Percentiles rank a stretch among this genome's conserved stretches.
Conservation (phyloP, 23 red algal species). For the Agarophyton chilense region DNA sequence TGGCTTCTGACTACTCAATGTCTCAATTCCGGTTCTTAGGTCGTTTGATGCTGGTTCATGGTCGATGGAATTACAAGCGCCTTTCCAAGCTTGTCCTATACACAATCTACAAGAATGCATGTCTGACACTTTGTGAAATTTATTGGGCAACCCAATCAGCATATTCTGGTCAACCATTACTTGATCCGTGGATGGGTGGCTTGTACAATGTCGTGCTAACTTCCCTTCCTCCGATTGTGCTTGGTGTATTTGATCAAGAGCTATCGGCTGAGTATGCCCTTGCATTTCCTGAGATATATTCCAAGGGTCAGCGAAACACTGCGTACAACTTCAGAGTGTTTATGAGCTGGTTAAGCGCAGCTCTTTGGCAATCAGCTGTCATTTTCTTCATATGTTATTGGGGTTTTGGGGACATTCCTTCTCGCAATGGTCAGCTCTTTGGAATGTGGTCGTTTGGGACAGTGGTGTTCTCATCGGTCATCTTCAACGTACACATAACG, state of each 20-base stretch:
- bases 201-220: constrained; percentile 93
- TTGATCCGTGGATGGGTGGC: constrained; percentile 91
- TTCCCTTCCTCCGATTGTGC: constrained; percentile 77
- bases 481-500: constrained; percentile 58
- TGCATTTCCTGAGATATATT: constrained; percentile 87
- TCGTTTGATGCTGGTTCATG: constrained; percentile 95
- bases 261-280: constrained; percentile 82
- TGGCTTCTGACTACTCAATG: constrained; percentile 93
- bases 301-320: constrained; percentile 77
- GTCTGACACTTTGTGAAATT: constrained; percentile 73
- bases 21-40: constrained; percentile 89
- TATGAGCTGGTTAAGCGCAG: constrained; percentile 71
- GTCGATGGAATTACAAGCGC: constrained; percentile 95
- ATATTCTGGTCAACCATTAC: constrained; percentile 82
- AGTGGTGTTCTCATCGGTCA: constrained; percentile 54
- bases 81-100: constrained; percentile 79
- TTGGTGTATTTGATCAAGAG: constrained; percentile 94
- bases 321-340: constrained; percentile 76
- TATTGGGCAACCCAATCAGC: constrained; percentile 78
- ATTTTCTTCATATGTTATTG: constrained; percentile 73
- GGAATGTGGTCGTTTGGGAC: constrained; percentile 74
- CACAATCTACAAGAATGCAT: constrained; percentile 92
- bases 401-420: constrained; percentile 69
- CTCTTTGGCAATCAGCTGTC: constrained; percentile 83
- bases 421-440: constrained; percentile 57